Evolutionary conservation across 2,329 filamentous ascomycete genomes (phyloP).

Genomic region (Ceratocystis harringtonii): DNA sequence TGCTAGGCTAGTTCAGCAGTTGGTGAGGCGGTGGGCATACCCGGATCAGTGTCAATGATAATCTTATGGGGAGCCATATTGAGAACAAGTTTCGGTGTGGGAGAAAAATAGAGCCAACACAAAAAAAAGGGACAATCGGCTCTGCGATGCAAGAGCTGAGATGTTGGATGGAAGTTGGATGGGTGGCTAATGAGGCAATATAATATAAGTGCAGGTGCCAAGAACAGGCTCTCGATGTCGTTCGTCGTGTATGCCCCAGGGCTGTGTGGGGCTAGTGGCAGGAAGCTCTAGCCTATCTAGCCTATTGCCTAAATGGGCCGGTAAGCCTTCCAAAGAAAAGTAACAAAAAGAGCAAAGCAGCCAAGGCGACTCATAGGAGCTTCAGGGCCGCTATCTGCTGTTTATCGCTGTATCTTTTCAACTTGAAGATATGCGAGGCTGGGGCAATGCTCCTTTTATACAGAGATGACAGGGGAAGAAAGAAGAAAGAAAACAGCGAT

Average conservation of each 20-base stretch:
- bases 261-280: not conserved
- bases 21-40: slow-evolving; percentile 30
- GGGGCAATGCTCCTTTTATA: not conserved
- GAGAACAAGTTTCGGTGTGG: not conserved
- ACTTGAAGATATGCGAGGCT: not conserved
- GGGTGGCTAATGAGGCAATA: not conserved
- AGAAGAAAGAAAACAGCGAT: too few species aligned
- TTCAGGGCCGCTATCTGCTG: not conserved
- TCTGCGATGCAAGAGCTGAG: not conserved
- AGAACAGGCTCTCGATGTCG: not conserved
- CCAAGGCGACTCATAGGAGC: not conserved
- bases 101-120: not conserved
- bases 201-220: not conserved
- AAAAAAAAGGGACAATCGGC: not conserved
- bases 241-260: not conserved
- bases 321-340: not conserved
- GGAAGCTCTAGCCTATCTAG: not conserved
- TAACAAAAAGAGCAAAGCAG: not conserved
- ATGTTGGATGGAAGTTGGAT: not conserved
- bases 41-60: slow-evolving; percentile 91
- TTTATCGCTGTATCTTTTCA: not conserved
- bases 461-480: too few species aligned
- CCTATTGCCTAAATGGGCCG: not conserved
- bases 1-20: not conserved
- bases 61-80: slow-evolving; percentile 57